Base-by-base conservation (phyloP, 208 protist species). In the Leishmania lainsoni region DNA sequence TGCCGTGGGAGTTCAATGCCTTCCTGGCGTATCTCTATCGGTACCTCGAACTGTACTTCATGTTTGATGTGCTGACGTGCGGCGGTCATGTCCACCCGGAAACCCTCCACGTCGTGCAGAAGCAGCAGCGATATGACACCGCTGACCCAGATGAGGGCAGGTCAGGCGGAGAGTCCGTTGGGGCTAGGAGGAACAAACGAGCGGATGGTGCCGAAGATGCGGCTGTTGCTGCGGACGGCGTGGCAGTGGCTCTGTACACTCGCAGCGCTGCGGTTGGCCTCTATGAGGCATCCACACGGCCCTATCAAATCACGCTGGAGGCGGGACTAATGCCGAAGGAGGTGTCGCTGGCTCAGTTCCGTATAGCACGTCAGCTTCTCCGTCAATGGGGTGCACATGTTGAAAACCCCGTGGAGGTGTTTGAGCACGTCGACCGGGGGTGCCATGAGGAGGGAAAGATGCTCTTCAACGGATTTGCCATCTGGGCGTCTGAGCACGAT, bases 11-110 rank as follows among this genome's bases (percentile, higher is more conserved):
- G 85, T 86, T 97, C 52, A 76, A 89, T 59, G 80, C 83, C 3
- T 91, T 94, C 42, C 73, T 97, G 39, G 83, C 78, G 16, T 95
- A 94, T 76, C 74, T 97, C 39, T 93, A 90, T 85, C 84, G 83
- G 3, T 95, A 94, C 83, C 90, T 95, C 79, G 86, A 96, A 81
- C 73, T 96, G 66, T 97, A 91, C 76, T 89, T 92, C 48, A 95
- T 96, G 91, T 96, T 96, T 76, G 94, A 97, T 80, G 78, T 85
- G 20, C 86, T 96, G 68, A 89, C 89, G 71, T 89, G 87, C 76
- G 76, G 78, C 63, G 81, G 83, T 9, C 77, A 79, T 58, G 68
- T 90, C 22, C 68, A 86, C 63, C 72, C 71, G 1, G 80, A 87
- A 58, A 83, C 83, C 26, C 83, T 87, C 63, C 81, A 86, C 76